Evolutionary conservation across 345 rosid genomes (phyloP), one percentile per base, ranked within the genome.

Genomic region (Populus alba): DNA sequence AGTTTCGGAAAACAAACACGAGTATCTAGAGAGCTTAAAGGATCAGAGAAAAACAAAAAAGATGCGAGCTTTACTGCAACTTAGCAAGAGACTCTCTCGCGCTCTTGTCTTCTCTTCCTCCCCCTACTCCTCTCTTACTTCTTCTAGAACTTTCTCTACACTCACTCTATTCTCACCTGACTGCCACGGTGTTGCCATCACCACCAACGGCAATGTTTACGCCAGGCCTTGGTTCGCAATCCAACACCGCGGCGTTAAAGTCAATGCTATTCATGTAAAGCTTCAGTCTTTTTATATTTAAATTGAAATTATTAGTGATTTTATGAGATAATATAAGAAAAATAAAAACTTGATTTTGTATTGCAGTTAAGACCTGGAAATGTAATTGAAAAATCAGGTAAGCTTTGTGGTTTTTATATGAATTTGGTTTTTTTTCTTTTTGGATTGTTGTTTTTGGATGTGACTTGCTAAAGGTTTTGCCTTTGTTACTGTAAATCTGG

Each of bases 351-450:
- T 63, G n/a, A 1, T 5, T 41, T 72, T 72, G 0, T 78, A 31
- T 22, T 73, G 89, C 93, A 95, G 99, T 77, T 93, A 68, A 86
- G 88, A 84, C 82, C 92, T 63, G 98, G 98, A 74, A 95, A 93
- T 79, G 93, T 95, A 20, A 89, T 95, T 75, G 97, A 95, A 82
- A 88, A 90, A 85, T 83, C 94, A 87, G 98, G 98, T 93, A 73
- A 68, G 66, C 9, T 41, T 3, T 61, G 15, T 65, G 13, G 4
- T 33, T 47, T 8, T 15, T 39, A 6, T 41, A 10, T 41, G 45
- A 41, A 10, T 39, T 1, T 68, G 10, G 5, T 43, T 38, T 63
- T 63, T 39, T 25, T 33, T 22, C 22, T 23, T 17, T 17, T 45
- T 47, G n/a, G 22, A 16, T 7, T 22, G 15, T 75, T 11, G 2